Percentiles rank a stretch among this genome's conserved stretches.
phyloP scores from a whole-genome alignment of 1,284 basidiomycete genomes.

The Trichosporon sp. region DNA sequence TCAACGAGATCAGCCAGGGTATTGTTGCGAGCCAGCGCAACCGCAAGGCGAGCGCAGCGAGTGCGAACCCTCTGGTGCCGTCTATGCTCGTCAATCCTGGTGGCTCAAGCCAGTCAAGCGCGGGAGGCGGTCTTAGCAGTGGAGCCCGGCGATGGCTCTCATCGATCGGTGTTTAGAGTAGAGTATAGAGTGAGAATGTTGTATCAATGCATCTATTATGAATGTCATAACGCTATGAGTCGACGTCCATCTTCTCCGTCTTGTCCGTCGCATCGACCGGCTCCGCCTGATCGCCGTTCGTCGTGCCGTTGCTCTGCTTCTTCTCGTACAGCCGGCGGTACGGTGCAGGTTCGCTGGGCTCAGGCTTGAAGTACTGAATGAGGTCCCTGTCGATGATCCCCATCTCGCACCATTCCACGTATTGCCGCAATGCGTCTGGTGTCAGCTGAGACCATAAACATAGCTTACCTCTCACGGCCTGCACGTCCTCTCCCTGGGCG shows the following conservation, averaged over 20 bases:
- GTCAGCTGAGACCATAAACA: not conserved
- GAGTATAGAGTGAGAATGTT: constrained; percentile 6
- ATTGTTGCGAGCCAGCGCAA: constrained; percentile 30
- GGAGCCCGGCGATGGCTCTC: constrained; percentile 43
- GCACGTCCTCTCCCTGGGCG: constrained; percentile 20
- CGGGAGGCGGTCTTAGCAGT: constrained; percentile 22
- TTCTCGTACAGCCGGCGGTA: constrained; percentile 7
- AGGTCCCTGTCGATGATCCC: constrained; percentile 16
- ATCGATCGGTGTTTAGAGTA: constrained; percentile 40
- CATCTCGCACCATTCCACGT: constrained; percentile 15
- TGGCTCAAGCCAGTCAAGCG: constrained; percentile 9
- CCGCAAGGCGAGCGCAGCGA: constrained; percentile 42
- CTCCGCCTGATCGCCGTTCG: not conserved
- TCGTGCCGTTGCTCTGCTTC: not conserved
- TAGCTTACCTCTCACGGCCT: constrained; percentile 25
- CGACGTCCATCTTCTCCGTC: not conserved
- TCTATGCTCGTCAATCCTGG: constrained; percentile 32
- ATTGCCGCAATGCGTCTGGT: constrained; percentile 13
- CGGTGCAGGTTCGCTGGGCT: not conserved
- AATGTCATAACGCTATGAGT: constrained; percentile 5
- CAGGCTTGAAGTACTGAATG: not conserved
- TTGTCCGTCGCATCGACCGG: not conserved
- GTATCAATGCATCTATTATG: constrained; percentile 13
- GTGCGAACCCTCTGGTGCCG: constrained; percentile 42
- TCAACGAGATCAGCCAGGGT: constrained; percentile 72